These are phyloP conservation scores for Papiliotrema flavescens DNA, from an alignment of 1,284 basidiomycete species.

Conservation along the genomic window DNA sequence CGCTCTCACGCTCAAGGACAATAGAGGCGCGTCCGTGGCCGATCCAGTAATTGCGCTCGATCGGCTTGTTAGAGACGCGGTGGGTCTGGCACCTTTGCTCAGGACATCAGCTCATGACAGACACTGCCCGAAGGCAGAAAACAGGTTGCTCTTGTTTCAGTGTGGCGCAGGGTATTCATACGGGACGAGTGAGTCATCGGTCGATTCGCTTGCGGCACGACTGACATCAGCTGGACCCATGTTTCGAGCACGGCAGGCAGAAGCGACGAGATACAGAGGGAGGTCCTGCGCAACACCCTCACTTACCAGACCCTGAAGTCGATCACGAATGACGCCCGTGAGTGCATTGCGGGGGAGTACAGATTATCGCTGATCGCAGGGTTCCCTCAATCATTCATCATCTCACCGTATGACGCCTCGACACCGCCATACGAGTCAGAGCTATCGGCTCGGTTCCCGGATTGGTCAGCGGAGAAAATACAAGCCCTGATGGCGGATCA, in stretches of 20 bases:
- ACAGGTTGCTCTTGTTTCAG: conserved; percentile 63
- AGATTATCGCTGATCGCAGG: conserved; percentile 2
- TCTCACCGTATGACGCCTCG: conserved; percentile 33
- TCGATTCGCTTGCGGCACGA: not conserved
- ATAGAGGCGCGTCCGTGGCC: conserved; percentile 37
- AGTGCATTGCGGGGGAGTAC: not conserved
- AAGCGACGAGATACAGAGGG: conserved; percentile 40
- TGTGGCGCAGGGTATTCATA: conserved; percentile 83
- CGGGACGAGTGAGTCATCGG: conserved; percentile 69
- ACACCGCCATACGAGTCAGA: conserved; percentile 32
- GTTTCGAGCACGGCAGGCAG: conserved; percentile 39
- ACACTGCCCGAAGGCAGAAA: conserved; percentile 66
- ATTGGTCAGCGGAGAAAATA: conserved; percentile 29
- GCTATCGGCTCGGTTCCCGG: conserved; percentile 42
- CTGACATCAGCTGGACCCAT: conserved; percentile 29
- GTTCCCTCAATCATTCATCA: conserved; percentile 27
- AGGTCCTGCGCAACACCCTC: conserved; percentile 24
- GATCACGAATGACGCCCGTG: conserved; percentile 10
- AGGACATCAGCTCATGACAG: conserved; percentile 43
- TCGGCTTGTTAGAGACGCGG: conserved; percentile 48
- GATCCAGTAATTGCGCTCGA: conserved; percentile 53
- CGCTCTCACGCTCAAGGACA: conserved; percentile 54
- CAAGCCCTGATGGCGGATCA: conserved; percentile 41
- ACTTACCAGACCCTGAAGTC: conserved; percentile 33
- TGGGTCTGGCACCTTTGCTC: conserved; percentile 16